phyloP scores from a whole-genome alignment of 2,329 filamentous ascomycete genomes.

The Calonectria pseudoreteaudii region DNA sequence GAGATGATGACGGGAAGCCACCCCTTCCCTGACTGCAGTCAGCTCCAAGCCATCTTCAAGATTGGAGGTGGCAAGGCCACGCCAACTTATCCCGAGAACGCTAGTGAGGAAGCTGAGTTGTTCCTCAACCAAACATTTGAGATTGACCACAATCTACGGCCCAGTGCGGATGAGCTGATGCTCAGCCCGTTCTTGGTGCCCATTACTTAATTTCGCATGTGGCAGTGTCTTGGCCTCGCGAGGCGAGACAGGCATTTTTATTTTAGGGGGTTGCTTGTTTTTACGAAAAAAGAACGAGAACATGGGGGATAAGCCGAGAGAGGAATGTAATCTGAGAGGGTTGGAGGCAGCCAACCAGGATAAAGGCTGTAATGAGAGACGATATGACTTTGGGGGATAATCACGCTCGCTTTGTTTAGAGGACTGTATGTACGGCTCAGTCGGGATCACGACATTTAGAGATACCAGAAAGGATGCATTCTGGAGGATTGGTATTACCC shows the following conservation, averaged over 20 bases:
- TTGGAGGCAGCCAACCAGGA: slow-evolving; percentile 1
- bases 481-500: slow-evolving; percentile 22
- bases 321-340: slow-evolving; percentile 4
- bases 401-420: slow-evolving; percentile 41
- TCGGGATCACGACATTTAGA: slow-evolving; percentile 36
- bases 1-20: slow-evolving; percentile 99
- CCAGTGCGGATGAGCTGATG: slow-evolving; percentile 91
- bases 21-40: slow-evolving; percentile 96
- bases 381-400: slow-evolving; percentile 38
- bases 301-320: background rate
- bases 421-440: slow-evolving; percentile 30
- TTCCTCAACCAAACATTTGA: slow-evolving; percentile 95
- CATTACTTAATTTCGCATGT: slow-evolving; percentile 60
- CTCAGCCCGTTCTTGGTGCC: slow-evolving; percentile 84
- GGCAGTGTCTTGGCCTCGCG: background rate
- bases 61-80: slow-evolving; percentile 90
- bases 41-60: slow-evolving; percentile 98
- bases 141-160: slow-evolving; percentile 91
- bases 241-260: background rate
- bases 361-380: slow-evolving; percentile 19
- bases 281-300: background rate
- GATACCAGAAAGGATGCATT: slow-evolving; percentile 31
- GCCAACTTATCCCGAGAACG: slow-evolving; percentile 88
- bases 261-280: background rate
- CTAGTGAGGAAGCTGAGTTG: slow-evolving; percentile 83